Conservation (phyloP, 768 basidiomycete genomes). For the Phanerodontia chrysosporium region DNA sequence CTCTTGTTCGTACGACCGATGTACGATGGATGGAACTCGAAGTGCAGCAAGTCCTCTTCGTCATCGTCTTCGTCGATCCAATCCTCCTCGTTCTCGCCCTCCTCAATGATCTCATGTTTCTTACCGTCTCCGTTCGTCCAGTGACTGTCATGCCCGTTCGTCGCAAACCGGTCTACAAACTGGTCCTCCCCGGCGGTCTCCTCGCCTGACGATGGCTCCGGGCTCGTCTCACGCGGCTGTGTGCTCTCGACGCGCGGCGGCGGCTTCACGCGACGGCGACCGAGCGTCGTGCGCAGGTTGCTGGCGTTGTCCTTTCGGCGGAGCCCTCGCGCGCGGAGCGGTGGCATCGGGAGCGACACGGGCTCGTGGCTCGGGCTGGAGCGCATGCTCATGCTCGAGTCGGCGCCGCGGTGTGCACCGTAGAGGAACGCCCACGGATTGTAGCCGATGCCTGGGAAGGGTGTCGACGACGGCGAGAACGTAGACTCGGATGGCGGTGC, state of each 20-base stretch:
- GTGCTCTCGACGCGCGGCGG: slow-evolving; percentile 81
- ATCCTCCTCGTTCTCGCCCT: slow-evolving; percentile 38
- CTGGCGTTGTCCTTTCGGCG: slow-evolving; percentile 40
- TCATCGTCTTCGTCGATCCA: slow-evolving; percentile 69
- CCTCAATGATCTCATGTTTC: slow-evolving; percentile 26
- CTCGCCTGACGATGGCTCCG: slow-evolving; percentile 73
- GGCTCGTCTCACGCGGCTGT: slow-evolving; percentile 77
- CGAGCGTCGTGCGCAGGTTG: slow-evolving; percentile 28
- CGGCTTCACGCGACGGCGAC: slow-evolving; percentile 42
- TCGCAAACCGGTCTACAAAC: slow-evolving; percentile 19
- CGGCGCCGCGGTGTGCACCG: slow-evolving; percentile 12
- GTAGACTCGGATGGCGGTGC: slow-evolving; percentile 65
- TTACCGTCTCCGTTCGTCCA: slow-evolving; percentile 37
- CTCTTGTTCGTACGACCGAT: slow-evolving; percentile 64
- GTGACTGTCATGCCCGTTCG: slow-evolving; percentile 19
- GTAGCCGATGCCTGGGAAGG: slow-evolving; percentile 60
- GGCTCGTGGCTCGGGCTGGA: slow-evolving; percentile 73
- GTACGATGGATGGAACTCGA: slow-evolving; percentile 74
- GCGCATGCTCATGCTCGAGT: slow-evolving; percentile 54
- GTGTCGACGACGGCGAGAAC: slow-evolving; percentile 71
- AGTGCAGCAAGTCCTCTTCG: slow-evolving; percentile 67
- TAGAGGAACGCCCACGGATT: slow-evolving; percentile 75
- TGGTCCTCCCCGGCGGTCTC: slow-evolving; percentile 70
- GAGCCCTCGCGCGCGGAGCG: slow-evolving; percentile 40
- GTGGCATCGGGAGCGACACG: slow-evolving; percentile 47